phyloP scores from a whole-genome alignment of 108 stramenopile species.

The Hondaea fermentalgiana region DNA sequence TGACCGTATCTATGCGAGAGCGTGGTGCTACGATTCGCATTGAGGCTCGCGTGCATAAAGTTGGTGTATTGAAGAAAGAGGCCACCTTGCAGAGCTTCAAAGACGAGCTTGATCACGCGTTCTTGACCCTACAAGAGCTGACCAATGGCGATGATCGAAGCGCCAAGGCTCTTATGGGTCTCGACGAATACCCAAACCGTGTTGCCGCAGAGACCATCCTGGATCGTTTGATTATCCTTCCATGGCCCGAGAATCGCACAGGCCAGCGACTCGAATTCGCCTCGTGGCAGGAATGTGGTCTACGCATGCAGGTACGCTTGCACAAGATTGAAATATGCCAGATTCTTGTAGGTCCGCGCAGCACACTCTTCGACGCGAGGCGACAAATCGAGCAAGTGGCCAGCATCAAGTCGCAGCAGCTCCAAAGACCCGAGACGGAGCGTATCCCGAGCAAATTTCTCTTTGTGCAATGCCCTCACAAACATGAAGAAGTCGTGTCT shows the following conservation, averaged over 20 bases:
- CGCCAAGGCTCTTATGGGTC: not conserved
- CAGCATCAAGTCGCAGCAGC: not conserved
- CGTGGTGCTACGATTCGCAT: not conserved
- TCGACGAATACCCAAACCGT: not conserved
- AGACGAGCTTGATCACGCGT: not conserved
- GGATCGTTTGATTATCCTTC: not conserved
- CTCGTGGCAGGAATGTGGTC: not conserved
- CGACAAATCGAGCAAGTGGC: not conserved
- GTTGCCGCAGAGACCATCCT: not conserved
- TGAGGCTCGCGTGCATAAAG: not conserved
- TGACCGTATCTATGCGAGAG: not conserved
- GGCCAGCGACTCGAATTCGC: not conserved
- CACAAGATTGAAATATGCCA: not conserved
- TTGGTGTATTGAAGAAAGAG: not conserved
- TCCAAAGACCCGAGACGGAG: no score
- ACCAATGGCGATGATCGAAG: not conserved
- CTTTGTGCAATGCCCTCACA: not conserved
- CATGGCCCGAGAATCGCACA: not conserved
- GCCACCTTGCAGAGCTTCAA: not conserved
- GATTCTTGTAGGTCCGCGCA: not conserved
- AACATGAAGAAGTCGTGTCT: not conserved
- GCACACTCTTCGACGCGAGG: not conserved
- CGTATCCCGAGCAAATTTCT: not conserved
- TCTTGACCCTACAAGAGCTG: no score
- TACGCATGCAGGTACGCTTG: not conserved